Evolutionary conservation across 768 basidiomycete genomes (phyloP).

Genomic region (Boletus rubroflammeus): DNA sequence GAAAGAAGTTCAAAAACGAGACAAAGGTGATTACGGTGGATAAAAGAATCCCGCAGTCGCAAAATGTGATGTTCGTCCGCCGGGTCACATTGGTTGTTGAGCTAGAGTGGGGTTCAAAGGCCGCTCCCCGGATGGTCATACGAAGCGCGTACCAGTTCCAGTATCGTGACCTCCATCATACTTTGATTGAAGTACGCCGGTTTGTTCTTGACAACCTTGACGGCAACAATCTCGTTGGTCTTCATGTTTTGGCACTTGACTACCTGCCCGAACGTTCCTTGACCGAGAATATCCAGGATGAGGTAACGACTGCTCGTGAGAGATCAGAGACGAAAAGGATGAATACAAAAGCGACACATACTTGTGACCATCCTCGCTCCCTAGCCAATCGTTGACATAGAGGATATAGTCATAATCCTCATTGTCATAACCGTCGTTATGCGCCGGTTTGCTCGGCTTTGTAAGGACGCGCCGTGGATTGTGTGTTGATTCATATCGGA

Average conservation of each 20-base stretch:
- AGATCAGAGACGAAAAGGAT: slow-evolving; percentile 5
- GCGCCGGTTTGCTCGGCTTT: slow-evolving; percentile 92
- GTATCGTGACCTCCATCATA: slow-evolving; percentile 99
- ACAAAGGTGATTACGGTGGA: slow-evolving; percentile 93
- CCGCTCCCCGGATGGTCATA: neutral
- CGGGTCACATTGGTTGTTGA: slow-evolving; percentile 93
- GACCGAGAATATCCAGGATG: slow-evolving; percentile 96
- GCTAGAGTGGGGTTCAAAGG: slow-evolving; percentile 41
- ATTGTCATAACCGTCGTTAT: slow-evolving; percentile 98
- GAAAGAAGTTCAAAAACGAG: slow-evolving; percentile 97
- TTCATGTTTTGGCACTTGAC: slow-evolving; percentile 99
- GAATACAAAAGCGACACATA: slow-evolving; percentile 38
- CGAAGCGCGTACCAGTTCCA: slow-evolving; percentile 78
- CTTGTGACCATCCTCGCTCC: slow-evolving; percentile 94
- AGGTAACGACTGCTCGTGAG: slow-evolving; percentile 63
- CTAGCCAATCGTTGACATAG: slow-evolving; percentile 98
- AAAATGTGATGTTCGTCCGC: slow-evolving; percentile 96
- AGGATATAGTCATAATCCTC: slow-evolving; percentile 99
- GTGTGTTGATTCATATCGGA: slow-evolving; percentile 90
- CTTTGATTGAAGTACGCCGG: slow-evolving; percentile 99
- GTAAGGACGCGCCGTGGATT: slow-evolving; percentile 97
- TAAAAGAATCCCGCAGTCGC: slow-evolving; percentile 92
- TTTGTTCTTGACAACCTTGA: slow-evolving; percentile 99
- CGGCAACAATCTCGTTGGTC: slow-evolving; percentile 97
- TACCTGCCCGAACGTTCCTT: slow-evolving; percentile 98